Evolutionary conservation across 2,329 filamentous ascomycete species (phyloP).

Genomic region (Ascochyta clinopodiicola): DNA sequence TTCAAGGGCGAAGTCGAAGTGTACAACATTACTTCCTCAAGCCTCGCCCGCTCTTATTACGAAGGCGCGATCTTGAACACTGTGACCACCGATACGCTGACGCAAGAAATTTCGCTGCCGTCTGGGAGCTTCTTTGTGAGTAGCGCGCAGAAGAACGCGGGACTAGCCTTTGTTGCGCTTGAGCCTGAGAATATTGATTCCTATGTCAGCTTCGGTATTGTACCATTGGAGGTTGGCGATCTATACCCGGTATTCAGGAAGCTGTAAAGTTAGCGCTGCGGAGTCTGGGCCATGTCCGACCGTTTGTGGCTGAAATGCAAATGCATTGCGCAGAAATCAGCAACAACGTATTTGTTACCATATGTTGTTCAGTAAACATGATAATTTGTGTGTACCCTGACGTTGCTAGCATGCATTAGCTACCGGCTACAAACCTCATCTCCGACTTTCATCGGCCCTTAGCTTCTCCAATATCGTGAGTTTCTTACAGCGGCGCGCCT

Average conservation of each 20-base stretch:
- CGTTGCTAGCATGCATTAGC: neutral
- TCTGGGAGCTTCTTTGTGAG: constrained; percentile 44
- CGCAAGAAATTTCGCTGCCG: constrained; percentile 36
- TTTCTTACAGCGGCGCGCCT: neutral
- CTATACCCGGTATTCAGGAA: constrained; percentile 43
- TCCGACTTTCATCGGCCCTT: neutral
- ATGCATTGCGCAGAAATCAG: neutral
- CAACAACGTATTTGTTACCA: neutral
- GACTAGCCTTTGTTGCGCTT: constrained; percentile 46
- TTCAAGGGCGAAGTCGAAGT: constrained; percentile 43
- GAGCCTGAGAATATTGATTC: constrained; percentile 49
- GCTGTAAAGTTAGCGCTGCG: constrained; percentile 12
- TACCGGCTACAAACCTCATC: neutral
- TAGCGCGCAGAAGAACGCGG: constrained; percentile 48
- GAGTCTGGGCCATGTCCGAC: neutral
- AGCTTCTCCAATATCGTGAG: neutral
- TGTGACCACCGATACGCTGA: constrained; percentile 37
- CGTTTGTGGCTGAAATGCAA: neutral
- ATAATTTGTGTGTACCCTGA: neutral
- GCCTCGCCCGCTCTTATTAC: constrained; percentile 39
- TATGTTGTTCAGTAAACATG: constrained; percentile 2
- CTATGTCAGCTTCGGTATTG: constrained; percentile 47
- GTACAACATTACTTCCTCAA: constrained; percentile 43
- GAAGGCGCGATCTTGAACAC: constrained; percentile 45
- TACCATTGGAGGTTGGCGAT: constrained; percentile 46